Conservation (phyloP, 1,139 yeast species). For the Diutina siamensis region DNA sequence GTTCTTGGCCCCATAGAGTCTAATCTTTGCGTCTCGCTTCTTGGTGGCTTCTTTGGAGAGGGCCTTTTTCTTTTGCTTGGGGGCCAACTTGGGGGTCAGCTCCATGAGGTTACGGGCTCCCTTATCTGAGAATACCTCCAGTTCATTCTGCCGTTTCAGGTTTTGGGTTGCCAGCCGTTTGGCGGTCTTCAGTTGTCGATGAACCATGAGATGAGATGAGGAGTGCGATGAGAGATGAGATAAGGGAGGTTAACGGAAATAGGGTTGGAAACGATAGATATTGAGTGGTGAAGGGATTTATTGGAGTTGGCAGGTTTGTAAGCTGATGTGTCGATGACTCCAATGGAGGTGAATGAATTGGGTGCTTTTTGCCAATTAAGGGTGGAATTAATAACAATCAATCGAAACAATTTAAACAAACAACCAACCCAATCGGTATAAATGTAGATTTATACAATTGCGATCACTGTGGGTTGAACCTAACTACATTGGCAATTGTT, state of each 20-base stretch:
- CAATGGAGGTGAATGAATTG: no score
- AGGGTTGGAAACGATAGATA: no score
- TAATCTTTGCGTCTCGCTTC: constrained; percentile 51
- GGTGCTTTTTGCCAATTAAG: no score
- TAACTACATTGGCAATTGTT: no score
- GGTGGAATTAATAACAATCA: no score
- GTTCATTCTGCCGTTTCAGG: constrained; percentile 43
- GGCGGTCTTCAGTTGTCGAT: constrained; percentile 47
- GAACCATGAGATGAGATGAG: constrained; percentile 27
- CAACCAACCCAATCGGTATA: no score
- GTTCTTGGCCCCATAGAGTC: constrained; percentile 62
- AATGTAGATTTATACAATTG: no score
- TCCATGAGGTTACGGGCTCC: constrained; percentile 55
- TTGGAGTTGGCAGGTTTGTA: no score
- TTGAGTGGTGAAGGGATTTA: no score
- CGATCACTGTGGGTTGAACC: no score
- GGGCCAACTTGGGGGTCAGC: constrained; percentile 51
- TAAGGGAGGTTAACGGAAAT: neutral
- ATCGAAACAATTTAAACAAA: no score
- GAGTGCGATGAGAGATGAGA: neutral
- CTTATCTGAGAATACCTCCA: constrained; percentile 56
- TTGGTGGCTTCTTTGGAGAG: constrained; percentile 43
- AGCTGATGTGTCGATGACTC: no score
- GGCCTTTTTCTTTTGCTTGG: constrained; percentile 43
- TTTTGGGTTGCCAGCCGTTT: constrained; percentile 44